Evolutionary conservation across 768 basidiomycete genomes (phyloP), one percentile per base, ranked within the genome.

Genomic region (Collybiopsis luxurians): DNA sequence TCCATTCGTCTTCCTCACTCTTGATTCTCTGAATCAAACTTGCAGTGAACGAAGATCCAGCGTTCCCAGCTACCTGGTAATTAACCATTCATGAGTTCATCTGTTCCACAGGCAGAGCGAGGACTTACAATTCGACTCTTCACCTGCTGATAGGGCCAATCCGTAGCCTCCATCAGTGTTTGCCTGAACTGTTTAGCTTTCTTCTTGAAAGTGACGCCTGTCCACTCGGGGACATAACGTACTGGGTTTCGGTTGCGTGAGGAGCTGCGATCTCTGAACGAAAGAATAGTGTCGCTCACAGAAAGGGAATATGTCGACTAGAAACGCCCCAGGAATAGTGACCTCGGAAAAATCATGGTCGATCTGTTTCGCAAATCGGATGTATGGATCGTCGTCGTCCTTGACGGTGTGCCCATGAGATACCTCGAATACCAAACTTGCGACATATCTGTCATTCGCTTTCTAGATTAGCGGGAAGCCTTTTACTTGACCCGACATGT

Each of bases 221-320:
- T 39, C 50, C 50, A 52, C 10, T 26, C 36, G 10, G 50, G 50
- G 0, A 52, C 11, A 19, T 34, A 40, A 4, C 31, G 36, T 15
- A 40, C 21, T 52, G 26, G n/a, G n/a, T n/a, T n/a, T n/a, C n/a
- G n/a, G n/a, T n/a, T 12, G 19, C 11, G 15, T 11, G 24, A 31
- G 2, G 34, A 38, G 13, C n/a, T 5, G 2, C 5, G 21, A n/a
- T 19, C 17, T 4, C 26, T 15, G 19, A 5, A 39, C 6, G 50
- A 34, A 38, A 23, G 38, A n/a, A 27, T 11, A 1, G 34, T 26
- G n/a, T 26, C 4, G 52, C 56, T 55, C 27, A 62, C 61, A 44
- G 13, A 62, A 48, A 2, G 61, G 60, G 11, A 62, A 55, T 17
- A 55, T 39, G 44, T 59, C 55, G 12, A 61, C 56, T 11, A 58